These are phyloP conservation scores for Marasmius tenuissimus DNA, from an alignment of 1,284 basidiomycete species.

Conservation along the genomic window DNA sequence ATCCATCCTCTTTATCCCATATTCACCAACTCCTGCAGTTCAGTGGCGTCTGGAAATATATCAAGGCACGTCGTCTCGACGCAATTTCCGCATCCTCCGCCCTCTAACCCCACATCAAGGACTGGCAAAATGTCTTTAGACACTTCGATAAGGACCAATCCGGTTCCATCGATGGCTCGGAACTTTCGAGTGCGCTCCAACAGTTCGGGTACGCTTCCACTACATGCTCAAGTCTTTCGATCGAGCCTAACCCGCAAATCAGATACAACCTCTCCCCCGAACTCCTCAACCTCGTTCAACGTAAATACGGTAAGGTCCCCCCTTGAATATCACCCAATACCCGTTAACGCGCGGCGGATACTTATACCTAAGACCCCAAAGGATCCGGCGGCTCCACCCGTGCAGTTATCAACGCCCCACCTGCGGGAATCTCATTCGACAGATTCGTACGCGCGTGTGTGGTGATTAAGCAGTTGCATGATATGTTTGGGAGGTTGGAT, in stretches of 20 bases:
- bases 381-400: constrained; percentile 36
- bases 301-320: constrained; percentile 71
- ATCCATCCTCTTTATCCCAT: not conserved
- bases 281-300: constrained; percentile 59
- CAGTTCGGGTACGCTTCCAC: constrained; percentile 59
- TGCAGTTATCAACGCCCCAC: constrained; percentile 23
- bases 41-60: constrained; percentile 76
- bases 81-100: not conserved
- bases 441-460: constrained; percentile 83
- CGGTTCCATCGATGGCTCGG: constrained; percentile 68
- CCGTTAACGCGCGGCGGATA: not conserved
- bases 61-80: constrained; percentile 47
- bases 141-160: constrained; percentile 78
- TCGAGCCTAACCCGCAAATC: not conserved
- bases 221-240: not conserved
- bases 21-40: too few relatives aligned
- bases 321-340: too few relatives aligned
- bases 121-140: constrained; percentile 80
- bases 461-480: constrained; percentile 74
- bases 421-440: constrained; percentile 72
- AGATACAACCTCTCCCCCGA: constrained; percentile 67
- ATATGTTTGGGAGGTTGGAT: constrained; percentile 61
- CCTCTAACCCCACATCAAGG: constrained; percentile 28
- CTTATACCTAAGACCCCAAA: constrained; percentile 49
- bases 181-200: constrained; percentile 62